A percentile compares a stretch with the other conserved stretches of the same genome.
These are phyloP conservation scores for Thelonectria olida DNA, from an alignment of 2,329 filamentous ascomycete genomes.

Conservation along the genomic window DNA sequence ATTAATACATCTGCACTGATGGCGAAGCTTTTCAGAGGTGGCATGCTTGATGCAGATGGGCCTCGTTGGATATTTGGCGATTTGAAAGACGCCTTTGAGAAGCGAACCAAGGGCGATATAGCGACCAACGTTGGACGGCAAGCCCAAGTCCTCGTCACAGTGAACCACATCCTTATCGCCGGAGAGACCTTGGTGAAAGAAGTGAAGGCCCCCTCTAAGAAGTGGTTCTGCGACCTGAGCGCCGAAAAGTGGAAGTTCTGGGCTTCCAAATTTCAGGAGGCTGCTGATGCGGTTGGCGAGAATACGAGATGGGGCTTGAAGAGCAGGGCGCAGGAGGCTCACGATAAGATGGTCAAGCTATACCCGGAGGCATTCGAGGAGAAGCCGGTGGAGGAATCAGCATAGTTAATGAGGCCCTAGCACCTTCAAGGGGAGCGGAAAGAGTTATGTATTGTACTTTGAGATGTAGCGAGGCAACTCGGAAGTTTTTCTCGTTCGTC, in stretches of 20 bases:
- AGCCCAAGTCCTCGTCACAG: constrained; percentile 2
- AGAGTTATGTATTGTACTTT: too few species aligned
- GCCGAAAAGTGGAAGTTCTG: constrained; percentile 3
- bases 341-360: constrained; percentile 17
- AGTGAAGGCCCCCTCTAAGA: not conserved
- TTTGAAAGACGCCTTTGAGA: not conserved
- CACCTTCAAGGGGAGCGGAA: too few species aligned
- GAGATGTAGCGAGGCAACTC: too few species aligned
- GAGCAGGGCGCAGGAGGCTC: not conserved
- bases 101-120: not conserved
- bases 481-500: too few species aligned
- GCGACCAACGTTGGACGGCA: not conserved
- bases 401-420: too few species aligned
- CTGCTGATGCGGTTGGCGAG: not conserved
- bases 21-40: constrained; percentile 10
- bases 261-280: not conserved
- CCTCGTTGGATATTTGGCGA: not conserved
- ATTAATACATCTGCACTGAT: constrained; percentile 8
- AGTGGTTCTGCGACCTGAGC: not conserved
- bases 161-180: constrained; percentile 10
- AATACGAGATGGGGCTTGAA: not conserved
- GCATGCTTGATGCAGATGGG: not conserved
- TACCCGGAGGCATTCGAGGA: constrained; percentile 14
- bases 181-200: not conserved
- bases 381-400: too few species aligned